Evolutionary conservation across 257 asterid species (phyloP).

Genomic region (Cruciata laevipes): DNA sequence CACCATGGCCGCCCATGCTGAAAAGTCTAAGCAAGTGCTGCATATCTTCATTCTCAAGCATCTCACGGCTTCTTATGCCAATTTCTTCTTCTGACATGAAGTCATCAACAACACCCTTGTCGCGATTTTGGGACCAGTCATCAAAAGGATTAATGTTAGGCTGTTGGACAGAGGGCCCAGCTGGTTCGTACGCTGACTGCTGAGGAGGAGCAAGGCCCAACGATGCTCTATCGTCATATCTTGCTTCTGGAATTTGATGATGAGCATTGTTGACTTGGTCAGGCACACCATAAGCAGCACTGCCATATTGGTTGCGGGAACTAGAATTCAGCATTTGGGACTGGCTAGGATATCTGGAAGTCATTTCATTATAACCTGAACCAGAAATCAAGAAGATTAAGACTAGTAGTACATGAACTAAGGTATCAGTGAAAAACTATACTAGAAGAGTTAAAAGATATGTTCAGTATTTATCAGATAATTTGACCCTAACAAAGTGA

Average conservation of each 20-base stretch:
- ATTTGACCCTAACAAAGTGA: not conserved
- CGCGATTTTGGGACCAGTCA: constrained; percentile 66
- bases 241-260: constrained; percentile 43
- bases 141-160: constrained; percentile 50
- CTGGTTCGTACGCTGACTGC: constrained; percentile 33
- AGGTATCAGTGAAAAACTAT: no score
- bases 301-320: constrained; percentile 38
- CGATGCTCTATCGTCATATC: constrained; percentile 36
- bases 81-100: constrained; percentile 86
- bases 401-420: not conserved
- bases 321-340: constrained; percentile 36
- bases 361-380: constrained; percentile 45
- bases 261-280: constrained; percentile 34
- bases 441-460: not conserved
- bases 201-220: constrained; percentile 79
- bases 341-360: constrained; percentile 41
- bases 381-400: constrained; percentile 20
- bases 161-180: constrained; percentile 40
- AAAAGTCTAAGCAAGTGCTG: constrained; percentile 82
- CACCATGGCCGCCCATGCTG: constrained; percentile 69
- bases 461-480: not conserved
- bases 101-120: constrained; percentile 57
- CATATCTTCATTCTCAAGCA: constrained; percentile 94
- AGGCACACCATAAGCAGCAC: constrained; percentile 32
- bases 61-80: constrained; percentile 77